These are phyloP conservation scores for Colletotrichum sp. DNA, from an alignment of 2,329 filamentous ascomycete genomes.

Conservation along the genomic window DNA sequence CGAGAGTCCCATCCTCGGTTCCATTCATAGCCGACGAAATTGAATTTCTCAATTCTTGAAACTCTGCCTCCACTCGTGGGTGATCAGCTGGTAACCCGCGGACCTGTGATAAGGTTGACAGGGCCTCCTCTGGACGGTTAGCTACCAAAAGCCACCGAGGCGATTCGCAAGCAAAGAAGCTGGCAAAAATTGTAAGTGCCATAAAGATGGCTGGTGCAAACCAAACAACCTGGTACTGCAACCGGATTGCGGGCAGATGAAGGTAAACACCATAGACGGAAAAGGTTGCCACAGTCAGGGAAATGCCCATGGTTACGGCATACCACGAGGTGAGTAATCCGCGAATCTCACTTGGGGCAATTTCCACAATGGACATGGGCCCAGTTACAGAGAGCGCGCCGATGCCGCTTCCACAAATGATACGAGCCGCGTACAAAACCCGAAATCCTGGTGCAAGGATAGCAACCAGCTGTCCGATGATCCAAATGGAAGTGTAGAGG, in stretches of 20 bases:
- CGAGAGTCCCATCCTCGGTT: not conserved
- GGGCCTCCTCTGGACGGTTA: conserved; percentile 30
- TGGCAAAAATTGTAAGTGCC: conserved; percentile 12
- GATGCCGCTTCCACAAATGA: not conserved
- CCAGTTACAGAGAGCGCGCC: conserved; percentile 30
- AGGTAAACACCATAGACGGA: not conserved
- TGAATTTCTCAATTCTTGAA: not conserved
- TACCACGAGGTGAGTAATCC: conserved; percentile 37
- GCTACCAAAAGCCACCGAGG: conserved; percentile 40
- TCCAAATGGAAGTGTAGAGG: not conserved
- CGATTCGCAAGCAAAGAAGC: conserved; percentile 40
- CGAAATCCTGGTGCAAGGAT: not conserved
- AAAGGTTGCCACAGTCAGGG: not conserved
- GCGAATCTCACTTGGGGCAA: conserved; percentile 36
- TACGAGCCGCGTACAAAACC: not conserved
- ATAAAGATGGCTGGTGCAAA: not conserved
- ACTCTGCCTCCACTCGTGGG: not conserved
- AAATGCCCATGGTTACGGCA: conserved; percentile 30
- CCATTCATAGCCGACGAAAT: not conserved
- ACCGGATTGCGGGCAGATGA: not conserved
- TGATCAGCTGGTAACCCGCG: not conserved
- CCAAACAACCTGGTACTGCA: not conserved
- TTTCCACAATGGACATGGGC: conserved; percentile 36
- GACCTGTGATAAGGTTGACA: not conserved
- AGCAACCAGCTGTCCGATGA: not conserved